Conservation (phyloP, 208 protist species). For the Novymonas esmeraldas region DNA sequence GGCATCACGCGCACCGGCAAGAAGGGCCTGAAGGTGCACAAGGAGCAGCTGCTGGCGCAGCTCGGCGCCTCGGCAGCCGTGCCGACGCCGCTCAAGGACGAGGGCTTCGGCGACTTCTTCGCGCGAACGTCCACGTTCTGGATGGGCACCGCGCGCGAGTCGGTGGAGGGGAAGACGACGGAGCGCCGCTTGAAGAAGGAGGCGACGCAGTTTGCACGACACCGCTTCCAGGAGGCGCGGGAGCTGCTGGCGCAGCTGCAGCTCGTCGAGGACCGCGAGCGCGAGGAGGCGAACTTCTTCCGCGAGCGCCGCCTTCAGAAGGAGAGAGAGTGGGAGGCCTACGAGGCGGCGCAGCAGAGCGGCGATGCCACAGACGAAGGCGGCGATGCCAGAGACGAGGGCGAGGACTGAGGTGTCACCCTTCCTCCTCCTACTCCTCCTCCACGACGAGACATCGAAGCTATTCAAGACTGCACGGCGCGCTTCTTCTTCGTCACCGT, state of each 20-base stretch:
- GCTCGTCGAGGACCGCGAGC: constrained; percentile 83
- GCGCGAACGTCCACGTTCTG: constrained; percentile 69
- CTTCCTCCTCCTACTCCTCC: not conserved
- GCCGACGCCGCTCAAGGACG: constrained; percentile 64
- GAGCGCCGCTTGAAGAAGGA: constrained; percentile 31
- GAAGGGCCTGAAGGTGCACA: constrained; percentile 89
- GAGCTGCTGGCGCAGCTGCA: constrained; percentile 77
- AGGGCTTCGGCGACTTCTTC: constrained; percentile 67
- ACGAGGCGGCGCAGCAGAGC: constrained; percentile 45
- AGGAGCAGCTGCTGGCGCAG: constrained; percentile 84
- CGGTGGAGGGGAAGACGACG: constrained; percentile 30
- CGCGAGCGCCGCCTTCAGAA: constrained; percentile 67
- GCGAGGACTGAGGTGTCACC: constrained; percentile 1
- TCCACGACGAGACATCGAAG: no score
- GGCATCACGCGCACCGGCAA: constrained; percentile 68
- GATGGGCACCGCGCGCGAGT: constrained; percentile 65
- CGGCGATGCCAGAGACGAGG: not conserved
- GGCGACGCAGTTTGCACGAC: constrained; percentile 57
- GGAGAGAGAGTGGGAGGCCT: constrained; percentile 81
- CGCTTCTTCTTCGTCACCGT: not conserved
- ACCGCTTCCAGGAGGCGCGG: constrained; percentile 69
- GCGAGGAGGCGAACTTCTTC: constrained; percentile 79
- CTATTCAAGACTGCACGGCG: no score
- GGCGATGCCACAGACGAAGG: constrained; percentile 13
- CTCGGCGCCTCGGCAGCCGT: constrained; percentile 63